These are phyloP conservation scores for Fraxinus baroniana DNA, from an alignment of 305 asterid species.

Conservation along the genomic window DNA sequence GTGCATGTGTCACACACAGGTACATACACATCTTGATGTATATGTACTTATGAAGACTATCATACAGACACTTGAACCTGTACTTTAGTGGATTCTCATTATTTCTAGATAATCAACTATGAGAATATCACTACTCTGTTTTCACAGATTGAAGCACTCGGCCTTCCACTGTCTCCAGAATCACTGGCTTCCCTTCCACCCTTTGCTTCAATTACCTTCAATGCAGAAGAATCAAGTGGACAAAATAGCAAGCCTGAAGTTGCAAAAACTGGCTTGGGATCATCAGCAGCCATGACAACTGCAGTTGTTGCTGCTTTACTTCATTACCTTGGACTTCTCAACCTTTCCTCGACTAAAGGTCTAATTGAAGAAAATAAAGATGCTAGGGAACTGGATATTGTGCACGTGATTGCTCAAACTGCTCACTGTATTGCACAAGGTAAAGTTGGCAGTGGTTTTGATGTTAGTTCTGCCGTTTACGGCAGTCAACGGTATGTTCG, in stretches of 20 bases:
- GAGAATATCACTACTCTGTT: constrained; percentile 6
- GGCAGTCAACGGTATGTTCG: constrained; percentile 90
- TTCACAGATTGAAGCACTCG: constrained; percentile 81
- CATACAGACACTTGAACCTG: background rate
- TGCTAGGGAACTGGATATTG: constrained; percentile 51
- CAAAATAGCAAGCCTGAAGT: constrained; percentile 80
- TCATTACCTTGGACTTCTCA: constrained; percentile 76
- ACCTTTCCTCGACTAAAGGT: constrained; percentile 47
- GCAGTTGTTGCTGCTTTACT: constrained; percentile 90
- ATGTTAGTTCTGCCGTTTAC: constrained; percentile 93
- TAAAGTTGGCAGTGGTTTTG: constrained; percentile 96
- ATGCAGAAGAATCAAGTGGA: constrained; percentile 68
- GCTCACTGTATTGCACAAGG: constrained; percentile 99
- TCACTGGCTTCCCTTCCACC: constrained; percentile 89
- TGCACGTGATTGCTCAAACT: constrained; percentile 86
- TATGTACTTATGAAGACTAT: background rate
- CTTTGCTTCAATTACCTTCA: constrained; percentile 75
- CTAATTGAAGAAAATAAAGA: constrained; percentile 35
- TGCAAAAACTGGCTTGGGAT: constrained; percentile 97
- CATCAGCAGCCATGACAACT: constrained; percentile 99
- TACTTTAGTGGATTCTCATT: background rate
- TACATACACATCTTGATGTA: background rate
- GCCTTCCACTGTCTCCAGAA: constrained; percentile 75
- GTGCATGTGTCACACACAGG: background rate
- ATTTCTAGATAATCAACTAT: constrained; percentile 4